Evolutionary conservation across 495 filamentous ascomycete species (phyloP).

Genomic region (Jackrogersella minutella): DNA sequence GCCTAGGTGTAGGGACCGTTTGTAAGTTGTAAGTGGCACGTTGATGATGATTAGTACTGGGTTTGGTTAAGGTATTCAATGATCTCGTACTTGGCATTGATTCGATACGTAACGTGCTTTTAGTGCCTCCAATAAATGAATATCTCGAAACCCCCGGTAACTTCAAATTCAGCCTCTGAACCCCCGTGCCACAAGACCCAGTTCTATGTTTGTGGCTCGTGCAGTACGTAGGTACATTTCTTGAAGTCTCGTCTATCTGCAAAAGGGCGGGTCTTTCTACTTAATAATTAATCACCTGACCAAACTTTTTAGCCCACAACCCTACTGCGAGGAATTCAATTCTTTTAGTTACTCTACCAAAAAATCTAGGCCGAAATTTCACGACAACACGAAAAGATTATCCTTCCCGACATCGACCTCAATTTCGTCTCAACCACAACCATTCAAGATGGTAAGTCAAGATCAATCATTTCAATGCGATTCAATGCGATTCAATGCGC

Average conservation of each 20-base stretch:
- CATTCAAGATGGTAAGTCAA: constrained; percentile 59
- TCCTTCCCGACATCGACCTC: constrained; percentile 46
- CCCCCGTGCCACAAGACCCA: no score
- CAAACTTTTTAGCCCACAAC: constrained; percentile 42
- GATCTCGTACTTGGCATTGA: constrained; percentile 18
- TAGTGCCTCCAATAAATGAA: constrained; percentile 4
- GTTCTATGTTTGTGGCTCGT: constrained; percentile 29
- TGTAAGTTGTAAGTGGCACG: constrained; percentile 5
- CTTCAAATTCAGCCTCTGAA: no score
- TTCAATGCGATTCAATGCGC: constrained; percentile 7
- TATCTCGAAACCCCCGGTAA: no score
- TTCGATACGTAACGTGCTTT: background rate
- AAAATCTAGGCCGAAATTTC: constrained; percentile 44
- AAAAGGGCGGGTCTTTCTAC: no score
- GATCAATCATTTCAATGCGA: background rate
- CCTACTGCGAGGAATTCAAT: constrained; percentile 42
- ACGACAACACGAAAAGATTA: constrained; percentile 44
- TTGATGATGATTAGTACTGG: constrained; percentile 20
- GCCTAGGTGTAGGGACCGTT: background rate
- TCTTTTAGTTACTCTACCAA: constrained; percentile 43
- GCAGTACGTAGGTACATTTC: constrained; percentile 16
- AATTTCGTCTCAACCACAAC: constrained; percentile 44
- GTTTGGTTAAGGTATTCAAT: background rate
- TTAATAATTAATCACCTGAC: constrained; percentile 40
- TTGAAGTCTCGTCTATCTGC: constrained; percentile 24